Evolutionary conservation across 2,329 filamentous ascomycete genomes (phyloP).

Genomic region (Curvularia sp.): DNA sequence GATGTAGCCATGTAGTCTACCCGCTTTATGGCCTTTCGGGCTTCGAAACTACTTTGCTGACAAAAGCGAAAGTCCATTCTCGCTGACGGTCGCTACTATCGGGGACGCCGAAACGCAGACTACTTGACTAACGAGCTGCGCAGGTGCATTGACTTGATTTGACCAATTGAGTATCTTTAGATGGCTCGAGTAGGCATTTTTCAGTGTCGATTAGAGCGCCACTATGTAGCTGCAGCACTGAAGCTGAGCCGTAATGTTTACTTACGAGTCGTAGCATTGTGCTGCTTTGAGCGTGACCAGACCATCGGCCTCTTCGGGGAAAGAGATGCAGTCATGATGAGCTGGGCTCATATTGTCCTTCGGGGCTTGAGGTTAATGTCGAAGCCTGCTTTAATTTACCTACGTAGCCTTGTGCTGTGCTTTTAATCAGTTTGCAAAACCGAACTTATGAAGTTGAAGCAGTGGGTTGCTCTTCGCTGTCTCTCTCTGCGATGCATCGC

Average conservation of each 20-base stretch:
- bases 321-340: background rate
- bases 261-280: background rate
- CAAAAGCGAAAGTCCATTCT: too few species aligned
- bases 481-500: constrained; percentile 13
- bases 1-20: too few species aligned
- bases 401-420: background rate
- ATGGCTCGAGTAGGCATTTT: too few species aligned
- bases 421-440: background rate
- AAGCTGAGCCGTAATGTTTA: background rate
- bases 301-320: background rate
- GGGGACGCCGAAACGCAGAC: background rate
- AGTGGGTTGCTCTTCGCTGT: background rate
- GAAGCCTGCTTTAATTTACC: background rate
- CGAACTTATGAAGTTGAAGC: background rate
- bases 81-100: too few species aligned
- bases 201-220: too few species aligned
- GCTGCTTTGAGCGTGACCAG: too few species aligned
- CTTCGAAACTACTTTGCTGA: too few species aligned
- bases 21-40: too few species aligned
- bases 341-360: background rate
- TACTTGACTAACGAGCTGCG: background rate
- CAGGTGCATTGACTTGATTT: background rate
- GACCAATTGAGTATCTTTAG: too few species aligned
- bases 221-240: too few species aligned
- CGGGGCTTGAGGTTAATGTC: background rate